Percentiles rank a stretch among this genome's conserved stretches.
These are phyloP conservation scores for Mortierella sp. DNA, from an alignment of 371 early-diverging fungal genomes.

Conservation along the genomic window DNA sequence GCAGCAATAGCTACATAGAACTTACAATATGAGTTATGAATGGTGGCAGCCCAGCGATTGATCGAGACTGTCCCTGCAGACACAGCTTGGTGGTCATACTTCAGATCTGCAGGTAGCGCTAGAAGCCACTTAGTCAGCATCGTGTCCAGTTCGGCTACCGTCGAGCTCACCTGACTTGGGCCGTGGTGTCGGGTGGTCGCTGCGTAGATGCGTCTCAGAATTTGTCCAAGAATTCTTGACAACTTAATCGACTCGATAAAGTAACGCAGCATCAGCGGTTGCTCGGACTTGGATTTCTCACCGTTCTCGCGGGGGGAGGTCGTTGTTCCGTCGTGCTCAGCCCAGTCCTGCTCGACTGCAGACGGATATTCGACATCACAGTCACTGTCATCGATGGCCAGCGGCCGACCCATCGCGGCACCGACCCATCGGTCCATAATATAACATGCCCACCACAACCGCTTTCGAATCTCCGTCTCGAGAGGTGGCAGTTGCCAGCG, in stretches of 20 bases:
- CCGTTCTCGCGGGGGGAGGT: constrained; percentile 18
- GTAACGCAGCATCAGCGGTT: constrained; percentile 24
- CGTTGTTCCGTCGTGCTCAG: constrained; percentile 20
- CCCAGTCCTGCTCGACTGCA: constrained; percentile 49
- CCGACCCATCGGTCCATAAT: constrained; percentile 64
- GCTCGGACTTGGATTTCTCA: constrained; percentile 27
- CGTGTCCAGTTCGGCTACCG: constrained; percentile 40
- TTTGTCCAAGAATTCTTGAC: constrained; percentile 40
- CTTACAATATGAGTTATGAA: constrained; percentile 53
- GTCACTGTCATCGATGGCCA: constrained; percentile 41
- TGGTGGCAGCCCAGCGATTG: constrained; percentile 36
- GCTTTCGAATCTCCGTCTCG: constrained; percentile 69
- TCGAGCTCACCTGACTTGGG: constrained; percentile 33
- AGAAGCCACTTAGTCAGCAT: constrained; percentile 48
- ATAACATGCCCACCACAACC: constrained; percentile 73
- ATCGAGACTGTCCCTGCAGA: constrained; percentile 12
- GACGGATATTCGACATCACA: constrained; percentile 48
- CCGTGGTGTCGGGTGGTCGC: constrained; percentile 38
- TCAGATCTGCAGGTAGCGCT: constrained; percentile 31
- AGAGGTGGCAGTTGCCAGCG: constrained; percentile 65
- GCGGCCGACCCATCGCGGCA: constrained; percentile 49
- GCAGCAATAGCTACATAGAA: no score
- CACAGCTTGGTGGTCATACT: constrained; percentile 32
- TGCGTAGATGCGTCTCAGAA: constrained; percentile 40
- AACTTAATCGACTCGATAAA: constrained; percentile 50